Base-by-base conservation (phyloP, 768 basidiomycete species). In the Megacollybia marginata region DNA sequence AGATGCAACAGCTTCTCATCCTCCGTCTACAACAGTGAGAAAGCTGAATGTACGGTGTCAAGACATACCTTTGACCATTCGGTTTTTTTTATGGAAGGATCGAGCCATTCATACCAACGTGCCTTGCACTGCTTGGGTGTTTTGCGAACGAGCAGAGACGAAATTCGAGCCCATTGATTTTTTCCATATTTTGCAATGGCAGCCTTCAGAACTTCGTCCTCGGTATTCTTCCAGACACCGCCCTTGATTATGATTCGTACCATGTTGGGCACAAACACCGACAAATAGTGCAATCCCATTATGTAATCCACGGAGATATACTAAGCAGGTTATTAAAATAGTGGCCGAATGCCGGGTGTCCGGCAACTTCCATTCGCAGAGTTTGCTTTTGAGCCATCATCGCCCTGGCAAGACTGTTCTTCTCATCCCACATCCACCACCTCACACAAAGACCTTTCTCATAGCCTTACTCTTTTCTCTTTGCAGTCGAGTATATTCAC, bases 101-200 rank as follows among this genome's bases (percentile, higher is more conserved):
- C 96, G 45, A 98, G 72, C 96, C 96, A 98, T 70, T 97, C 95
- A 62, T 95, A 97, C 95, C 95, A 98, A 36, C 92, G 88, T 1
- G 92, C 92, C 68, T 99, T 99, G 74, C 96, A 99, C 72, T 99
- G 96, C 64, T 99, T 99, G 10, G 96, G 94, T 1, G 96, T 99
- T 69, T 99, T 99, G 56, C 96, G 83, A 33, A 98, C 96, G 47
- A 99, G 81, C 31, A 99, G 75, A 32, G 95, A 98, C 10, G 93
- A 96, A 63, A 99, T 98, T 59, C 95, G 92, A 23, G 95, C 95
- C 88, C 92, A 95, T 75, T 95, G 92, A 61, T 95, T 94, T 72
- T 94, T 93, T 59, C 92, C 92, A 59, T 94, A 94, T 76, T 94
- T 92, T 55, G 90, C 89, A 59, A 98, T 98, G 59, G 96, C 96